Percentiles rank a stretch among this genome's conserved stretches.
phyloP scores from a whole-genome alignment of 2,329 filamentous ascomycete genomes.

The Ceratocystis ficicola region DNA sequence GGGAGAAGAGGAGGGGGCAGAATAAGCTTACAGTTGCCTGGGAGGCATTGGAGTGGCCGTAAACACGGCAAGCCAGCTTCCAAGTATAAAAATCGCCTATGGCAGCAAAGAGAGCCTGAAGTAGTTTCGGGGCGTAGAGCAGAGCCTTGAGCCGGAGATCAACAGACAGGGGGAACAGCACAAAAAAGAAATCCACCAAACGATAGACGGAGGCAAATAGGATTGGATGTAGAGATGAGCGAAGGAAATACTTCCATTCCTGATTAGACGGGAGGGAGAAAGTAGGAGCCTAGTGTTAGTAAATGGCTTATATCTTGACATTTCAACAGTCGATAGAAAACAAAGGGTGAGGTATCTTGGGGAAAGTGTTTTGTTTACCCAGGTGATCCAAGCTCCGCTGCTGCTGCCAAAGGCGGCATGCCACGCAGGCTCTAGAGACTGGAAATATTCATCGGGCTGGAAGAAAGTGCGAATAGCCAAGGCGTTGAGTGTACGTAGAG shows the following conservation, averaged over 20 bases:
- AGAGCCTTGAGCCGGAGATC: slow-evolving; percentile 50
- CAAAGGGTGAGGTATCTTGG: neutral
- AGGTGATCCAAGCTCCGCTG: slow-evolving; percentile 85
- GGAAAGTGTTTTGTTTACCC: slow-evolving; percentile 49
- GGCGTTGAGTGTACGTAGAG: slow-evolving; percentile 68
- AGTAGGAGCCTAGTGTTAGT: neutral
- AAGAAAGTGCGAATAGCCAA: slow-evolving; percentile 78
- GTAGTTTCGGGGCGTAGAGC: slow-evolving; percentile 56
- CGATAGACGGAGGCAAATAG: slow-evolving; percentile 71
- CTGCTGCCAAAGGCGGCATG: slow-evolving; percentile 63
- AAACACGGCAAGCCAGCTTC: slow-evolving; percentile 62
- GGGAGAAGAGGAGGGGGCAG: neutral
- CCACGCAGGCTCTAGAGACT: slow-evolving; percentile 92
- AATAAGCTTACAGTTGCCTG: slow-evolving; percentile 52
- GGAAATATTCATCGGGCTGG: slow-evolving; percentile 96
- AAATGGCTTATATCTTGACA: neutral
- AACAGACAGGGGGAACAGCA: slow-evolving; percentile 39
- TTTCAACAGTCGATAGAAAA: neutral
- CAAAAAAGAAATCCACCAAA: slow-evolving; percentile 44
- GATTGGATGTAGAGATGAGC: slow-evolving; percentile 82
- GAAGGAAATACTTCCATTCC: slow-evolving; percentile 86
- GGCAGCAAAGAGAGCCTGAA: slow-evolving; percentile 69
- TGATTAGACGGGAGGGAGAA: slow-evolving; percentile 31
- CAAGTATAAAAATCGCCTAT: slow-evolving; percentile 77
- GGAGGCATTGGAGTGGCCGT: slow-evolving; percentile 53